These are phyloP conservation scores for Zygoascus meyerae DNA, from an alignment of 1,139 yeast genomes.

Conservation along the genomic window DNA sequence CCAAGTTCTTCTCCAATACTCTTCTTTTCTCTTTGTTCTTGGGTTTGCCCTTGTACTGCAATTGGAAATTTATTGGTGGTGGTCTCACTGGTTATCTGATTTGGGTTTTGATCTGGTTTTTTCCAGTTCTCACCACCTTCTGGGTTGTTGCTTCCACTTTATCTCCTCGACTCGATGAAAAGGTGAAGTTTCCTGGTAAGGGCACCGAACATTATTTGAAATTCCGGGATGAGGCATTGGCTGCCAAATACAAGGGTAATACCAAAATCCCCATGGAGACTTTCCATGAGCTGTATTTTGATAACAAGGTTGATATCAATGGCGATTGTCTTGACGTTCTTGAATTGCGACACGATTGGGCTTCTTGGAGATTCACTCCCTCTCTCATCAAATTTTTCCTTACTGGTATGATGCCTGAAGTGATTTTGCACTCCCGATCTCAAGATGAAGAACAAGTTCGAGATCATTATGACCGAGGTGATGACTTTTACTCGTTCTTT, in stretches of 20 bases:
- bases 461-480: slow-evolving; percentile 95
- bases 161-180: slow-evolving; percentile 79
- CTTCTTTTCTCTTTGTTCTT: slow-evolving; percentile 48
- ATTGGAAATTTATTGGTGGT: slow-evolving; percentile 58
- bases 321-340: slow-evolving; percentile 81
- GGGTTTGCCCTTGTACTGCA: slow-evolving; percentile 60
- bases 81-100: slow-evolving; percentile 59
- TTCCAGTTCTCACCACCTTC: slow-evolving; percentile 73
- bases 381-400: slow-evolving; percentile 75
- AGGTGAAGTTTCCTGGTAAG: slow-evolving; percentile 66
- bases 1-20: slow-evolving; percentile 65
- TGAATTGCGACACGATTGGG: slow-evolving; percentile 92
- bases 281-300: slow-evolving; percentile 83
- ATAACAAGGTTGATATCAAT: slow-evolving; percentile 76
- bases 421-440: slow-evolving; percentile 82
- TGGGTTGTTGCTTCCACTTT: slow-evolving; percentile 76
- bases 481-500: slow-evolving; percentile 91
- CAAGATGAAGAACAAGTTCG: slow-evolving; percentile 97
- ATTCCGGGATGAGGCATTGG: slow-evolving; percentile 71
- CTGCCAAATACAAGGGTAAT: slow-evolving; percentile 63
- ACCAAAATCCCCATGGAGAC: slow-evolving; percentile 88
- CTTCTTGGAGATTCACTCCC: slow-evolving; percentile 70
- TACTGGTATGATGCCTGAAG: slow-evolving; percentile 90
- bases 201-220: slow-evolving; percentile 77
- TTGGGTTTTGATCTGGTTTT: slow-evolving; percentile 44